Percentiles rank a stretch among this genome's conserved stretches.
These are phyloP conservation scores for Chaetomiaceae sp. DNA, from an alignment of 2,329 filamentous ascomycete species.

Conservation along the genomic window DNA sequence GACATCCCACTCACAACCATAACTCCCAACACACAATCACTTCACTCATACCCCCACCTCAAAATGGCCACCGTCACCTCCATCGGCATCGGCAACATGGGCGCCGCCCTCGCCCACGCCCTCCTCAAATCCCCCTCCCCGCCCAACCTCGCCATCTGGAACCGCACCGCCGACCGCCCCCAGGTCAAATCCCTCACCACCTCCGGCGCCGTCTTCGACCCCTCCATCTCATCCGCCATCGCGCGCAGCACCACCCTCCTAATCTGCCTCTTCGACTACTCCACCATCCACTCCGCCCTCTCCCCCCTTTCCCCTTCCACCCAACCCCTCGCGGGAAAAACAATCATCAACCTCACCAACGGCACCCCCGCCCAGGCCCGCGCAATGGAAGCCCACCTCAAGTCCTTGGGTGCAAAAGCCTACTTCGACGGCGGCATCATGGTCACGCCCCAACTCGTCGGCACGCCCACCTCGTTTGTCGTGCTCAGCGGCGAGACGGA, in stretches of 20 bases:
- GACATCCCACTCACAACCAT: neutral
- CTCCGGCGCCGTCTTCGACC: constrained; percentile 17
- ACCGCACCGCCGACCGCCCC: constrained; percentile 23
- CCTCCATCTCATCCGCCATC: constrained; percentile 18
- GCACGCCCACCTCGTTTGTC: constrained; percentile 23
- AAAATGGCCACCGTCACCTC: constrained; percentile 19
- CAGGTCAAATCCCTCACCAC: constrained; percentile 16
- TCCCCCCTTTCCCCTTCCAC: constrained; percentile 5
- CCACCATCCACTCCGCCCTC: constrained; percentile 15
- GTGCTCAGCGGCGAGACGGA: constrained; percentile 25
- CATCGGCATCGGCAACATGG: constrained; percentile 29
- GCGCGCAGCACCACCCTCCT: constrained; percentile 21
- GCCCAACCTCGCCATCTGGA: constrained; percentile 25
- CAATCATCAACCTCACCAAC: constrained; percentile 31
- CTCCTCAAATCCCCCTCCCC: constrained; percentile 23
- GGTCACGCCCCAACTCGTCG: constrained; percentile 29
- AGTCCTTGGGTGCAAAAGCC: constrained; percentile 6
- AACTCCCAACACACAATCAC: neutral
- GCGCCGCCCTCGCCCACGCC: constrained; percentile 21
- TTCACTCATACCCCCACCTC: neutral
- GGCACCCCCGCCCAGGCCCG: constrained; percentile 25
- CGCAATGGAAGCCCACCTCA: constrained; percentile 20
- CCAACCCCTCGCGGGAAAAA: constrained; percentile 22
- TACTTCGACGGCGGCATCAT: constrained; percentile 32
- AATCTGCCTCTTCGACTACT: constrained; percentile 29